Conservation (phyloP, 2,329 filamentous ascomycete genomes). For the Fusarium oxysporum region DNA sequence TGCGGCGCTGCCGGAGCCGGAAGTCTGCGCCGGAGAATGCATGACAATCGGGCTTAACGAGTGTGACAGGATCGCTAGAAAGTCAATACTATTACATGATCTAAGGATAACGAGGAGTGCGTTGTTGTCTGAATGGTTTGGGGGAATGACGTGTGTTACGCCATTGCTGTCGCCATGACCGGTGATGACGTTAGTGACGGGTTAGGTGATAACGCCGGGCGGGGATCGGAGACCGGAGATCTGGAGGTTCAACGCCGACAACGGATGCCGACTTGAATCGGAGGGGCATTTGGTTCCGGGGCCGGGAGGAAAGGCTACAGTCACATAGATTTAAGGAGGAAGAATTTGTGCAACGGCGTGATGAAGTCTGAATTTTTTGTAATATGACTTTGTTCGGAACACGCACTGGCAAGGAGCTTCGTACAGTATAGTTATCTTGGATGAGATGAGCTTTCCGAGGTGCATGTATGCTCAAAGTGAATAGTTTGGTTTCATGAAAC, state of each 20-base stretch:
- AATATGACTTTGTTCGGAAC: background rate
- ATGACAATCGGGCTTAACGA: conserved; percentile 2
- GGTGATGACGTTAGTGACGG: conserved; percentile 26
- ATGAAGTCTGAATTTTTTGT: background rate
- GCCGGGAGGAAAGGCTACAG: conserved; percentile 7
- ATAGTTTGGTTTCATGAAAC: background rate
- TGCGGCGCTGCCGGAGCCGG: conserved; percentile 15
- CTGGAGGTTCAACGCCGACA: conserved; percentile 2
- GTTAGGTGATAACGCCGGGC: conserved; percentile 16
- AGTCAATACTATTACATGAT: background rate
- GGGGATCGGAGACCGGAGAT: conserved; percentile 17
- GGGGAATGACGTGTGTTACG: conserved; percentile 4
- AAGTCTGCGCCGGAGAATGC: conserved; percentile 6
- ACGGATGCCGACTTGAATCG: background rate
- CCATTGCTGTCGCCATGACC: conserved; percentile 12
- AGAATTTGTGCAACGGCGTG: background rate
- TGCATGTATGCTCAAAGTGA: background rate
- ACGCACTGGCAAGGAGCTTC: background rate
- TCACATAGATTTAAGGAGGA: background rate
- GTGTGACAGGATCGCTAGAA: background rate
- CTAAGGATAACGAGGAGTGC: background rate
- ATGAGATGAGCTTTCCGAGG: background rate
- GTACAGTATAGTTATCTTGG: background rate
- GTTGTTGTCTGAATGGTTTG: background rate
- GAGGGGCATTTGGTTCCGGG: background rate